These are phyloP conservation scores for Daedalea quercina DNA, from an alignment of 768 basidiomycete species.

Conservation along the genomic window DNA sequence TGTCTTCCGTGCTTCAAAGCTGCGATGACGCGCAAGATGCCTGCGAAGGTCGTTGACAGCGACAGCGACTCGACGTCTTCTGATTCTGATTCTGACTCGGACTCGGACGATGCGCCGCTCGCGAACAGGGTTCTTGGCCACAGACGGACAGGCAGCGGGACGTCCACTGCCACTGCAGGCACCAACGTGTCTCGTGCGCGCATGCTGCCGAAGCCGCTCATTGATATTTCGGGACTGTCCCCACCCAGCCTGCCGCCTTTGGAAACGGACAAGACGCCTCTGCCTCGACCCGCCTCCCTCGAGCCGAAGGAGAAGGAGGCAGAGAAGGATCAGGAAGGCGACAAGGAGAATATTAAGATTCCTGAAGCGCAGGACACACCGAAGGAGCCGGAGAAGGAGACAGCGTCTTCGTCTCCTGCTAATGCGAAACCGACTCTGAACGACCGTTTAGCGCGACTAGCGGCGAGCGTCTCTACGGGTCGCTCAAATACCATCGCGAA, in stretches of 20 bases:
- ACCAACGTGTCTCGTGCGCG: constrained; percentile 17
- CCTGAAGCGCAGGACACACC: constrained; percentile 2
- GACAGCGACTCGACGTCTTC: constrained; percentile 11
- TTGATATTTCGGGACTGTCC: constrained; percentile 26
- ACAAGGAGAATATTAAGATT: constrained; percentile 11
- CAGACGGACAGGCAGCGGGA: constrained; percentile 59
- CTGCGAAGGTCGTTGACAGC: background rate
- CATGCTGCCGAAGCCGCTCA: constrained; percentile 37
- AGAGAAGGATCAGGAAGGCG: constrained; percentile 6
- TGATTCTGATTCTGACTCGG: constrained; percentile 34
- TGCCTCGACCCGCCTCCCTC: background rate
- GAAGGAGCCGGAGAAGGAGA: constrained; percentile 7
- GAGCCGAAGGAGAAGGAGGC: constrained; percentile 10
- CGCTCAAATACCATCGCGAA: constrained; percentile 7
- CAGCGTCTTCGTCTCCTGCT: constrained; percentile 8
- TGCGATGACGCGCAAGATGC: background rate
- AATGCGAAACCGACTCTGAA: constrained; percentile 19
- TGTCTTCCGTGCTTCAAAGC: background rate
- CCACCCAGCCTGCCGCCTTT: constrained; percentile 9
- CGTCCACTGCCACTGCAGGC: constrained; percentile 27
- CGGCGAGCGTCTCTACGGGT: constrained; percentile 11
- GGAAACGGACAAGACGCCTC: constrained; percentile 8
- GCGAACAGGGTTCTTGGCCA: constrained; percentile 50
- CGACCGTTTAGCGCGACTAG: constrained; percentile 20
- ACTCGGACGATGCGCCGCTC: constrained; percentile 58